Evolutionary conservation across 2,329 filamentous ascomycete genomes (phyloP).

Genomic region (Fusarium ramigenum): DNA sequence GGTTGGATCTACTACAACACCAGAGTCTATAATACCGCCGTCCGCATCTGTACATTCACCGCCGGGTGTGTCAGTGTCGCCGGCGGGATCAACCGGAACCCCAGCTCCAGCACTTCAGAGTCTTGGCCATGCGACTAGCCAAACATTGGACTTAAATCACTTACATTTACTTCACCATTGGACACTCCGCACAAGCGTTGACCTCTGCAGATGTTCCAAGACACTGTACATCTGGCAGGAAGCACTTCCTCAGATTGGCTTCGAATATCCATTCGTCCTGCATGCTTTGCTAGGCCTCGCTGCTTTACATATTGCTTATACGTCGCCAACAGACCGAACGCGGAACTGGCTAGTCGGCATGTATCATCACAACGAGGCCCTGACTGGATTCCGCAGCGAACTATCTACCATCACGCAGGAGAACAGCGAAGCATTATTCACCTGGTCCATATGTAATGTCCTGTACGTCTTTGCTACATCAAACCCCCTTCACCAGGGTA

Average conservation of each 20-base stretch:
- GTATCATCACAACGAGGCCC: background rate
- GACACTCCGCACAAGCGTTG: background rate
- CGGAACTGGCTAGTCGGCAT: background rate
- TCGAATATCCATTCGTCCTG: background rate
- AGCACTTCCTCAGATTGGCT: background rate
- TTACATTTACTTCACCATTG: background rate
- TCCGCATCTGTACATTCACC: accelerated
- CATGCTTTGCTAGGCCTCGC: background rate
- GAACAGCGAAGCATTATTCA: background rate
- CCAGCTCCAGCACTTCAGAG: accelerated
- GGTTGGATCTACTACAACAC: accelerated
- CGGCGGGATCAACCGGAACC: accelerated
- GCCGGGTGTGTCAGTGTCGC: background rate
- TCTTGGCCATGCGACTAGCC: accelerated
- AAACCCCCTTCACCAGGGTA: background rate
- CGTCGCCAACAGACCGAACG: accelerated
- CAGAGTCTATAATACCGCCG: accelerated
- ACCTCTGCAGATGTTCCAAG: background rate
- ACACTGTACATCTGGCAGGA: background rate
- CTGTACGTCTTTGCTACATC: background rate
- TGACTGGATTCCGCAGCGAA: background rate
- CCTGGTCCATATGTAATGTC: background rate
- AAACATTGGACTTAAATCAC: accelerated
- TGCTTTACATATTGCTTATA: background rate
- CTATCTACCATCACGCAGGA: background rate